Percentiles rank a stretch among this genome's conserved stretches.
Conservation (phyloP, 768 basidiomycete species). For the Candolleomyces aberdarensis region DNA sequence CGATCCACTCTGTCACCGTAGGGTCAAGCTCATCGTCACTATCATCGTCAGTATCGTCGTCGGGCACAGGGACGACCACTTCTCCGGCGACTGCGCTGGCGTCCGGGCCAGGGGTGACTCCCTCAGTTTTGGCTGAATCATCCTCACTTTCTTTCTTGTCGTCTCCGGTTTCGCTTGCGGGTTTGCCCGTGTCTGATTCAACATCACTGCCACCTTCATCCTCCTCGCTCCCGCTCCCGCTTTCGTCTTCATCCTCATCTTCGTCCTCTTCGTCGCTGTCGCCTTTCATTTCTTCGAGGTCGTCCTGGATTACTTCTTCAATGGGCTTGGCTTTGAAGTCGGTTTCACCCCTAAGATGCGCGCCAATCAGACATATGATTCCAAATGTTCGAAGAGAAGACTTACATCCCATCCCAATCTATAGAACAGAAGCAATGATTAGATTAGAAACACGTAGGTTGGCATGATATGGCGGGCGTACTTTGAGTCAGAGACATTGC, state of each 20-base stretch:
- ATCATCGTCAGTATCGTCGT: background rate
- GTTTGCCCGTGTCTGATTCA: background rate
- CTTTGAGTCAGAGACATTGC: constrained; percentile 8
- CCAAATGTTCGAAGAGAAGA: background rate
- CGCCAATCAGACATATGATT: background rate
- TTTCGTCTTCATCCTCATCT: background rate
- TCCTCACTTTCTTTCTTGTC: background rate
- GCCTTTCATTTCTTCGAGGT: background rate
- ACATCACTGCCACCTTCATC: background rate
- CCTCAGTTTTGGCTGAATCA: background rate
- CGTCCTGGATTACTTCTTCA: background rate
- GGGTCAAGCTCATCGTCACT: background rate
- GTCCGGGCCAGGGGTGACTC: background rate
- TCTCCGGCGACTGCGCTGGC: background rate
- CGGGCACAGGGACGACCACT: background rate
- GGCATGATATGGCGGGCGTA: constrained; percentile 10
- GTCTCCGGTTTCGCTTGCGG: background rate
- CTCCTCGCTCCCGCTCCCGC: no score
- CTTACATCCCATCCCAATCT: constrained; percentile 1
- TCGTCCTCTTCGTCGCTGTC: background rate
- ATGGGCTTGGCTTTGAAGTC: background rate
- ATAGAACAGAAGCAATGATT: background rate
- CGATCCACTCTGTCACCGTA: background rate
- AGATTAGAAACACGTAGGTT: background rate
- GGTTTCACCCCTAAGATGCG: background rate